Base-by-base conservation (phyloP, 495 filamentous ascomycete species). In the Hypoxylon cercidicola region DNA sequence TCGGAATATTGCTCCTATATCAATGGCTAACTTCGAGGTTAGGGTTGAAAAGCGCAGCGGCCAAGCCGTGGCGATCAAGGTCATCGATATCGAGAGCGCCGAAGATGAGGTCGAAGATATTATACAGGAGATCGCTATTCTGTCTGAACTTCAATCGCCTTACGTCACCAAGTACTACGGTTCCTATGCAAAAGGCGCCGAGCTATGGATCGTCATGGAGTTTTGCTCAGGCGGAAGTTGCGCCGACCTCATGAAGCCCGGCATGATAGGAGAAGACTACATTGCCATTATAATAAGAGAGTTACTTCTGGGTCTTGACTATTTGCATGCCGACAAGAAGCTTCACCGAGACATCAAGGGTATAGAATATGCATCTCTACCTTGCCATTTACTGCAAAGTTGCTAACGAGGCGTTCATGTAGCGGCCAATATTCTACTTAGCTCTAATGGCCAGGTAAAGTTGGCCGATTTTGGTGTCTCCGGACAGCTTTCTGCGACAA, bases 101-200 rank as follows among this genome's bases (percentile, higher is more conserved):
- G 95, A 97, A 77, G 95, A 99, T 70, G 95, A 99, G 74, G 95
- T 99, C 46, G 92, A 96, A 75, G 95, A 99, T 76, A 98, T 99
- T 70, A 97, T 98, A 70, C 92, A 97, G 70, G 95, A 99, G 75
- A 98, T 99, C 66, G 89, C 92, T 30, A 97, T 99, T 64, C 81
- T 99, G 47, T 96, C 94, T 11, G 95, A 94, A 77, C 88, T 97
- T 49, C 89, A 93, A 72, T 97, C 93, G 21, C 91, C 91, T 8
- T 94, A 94, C 72, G 95, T 99, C 56, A 99, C 95, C 12, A 91
- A 95, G 74, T 99, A 99, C 77, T 90, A 95, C 78, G 93, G 94
- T 32, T 97, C 93, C 34, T 99, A 92, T 74, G 86, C 97, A 59
- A 95, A 95, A 67, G 96, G 96, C 16, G 93, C 92, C 2, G 89